phyloP scores from a whole-genome alignment of 2,329 filamentous ascomycete species.

The Hypoxylon sp. region DNA sequence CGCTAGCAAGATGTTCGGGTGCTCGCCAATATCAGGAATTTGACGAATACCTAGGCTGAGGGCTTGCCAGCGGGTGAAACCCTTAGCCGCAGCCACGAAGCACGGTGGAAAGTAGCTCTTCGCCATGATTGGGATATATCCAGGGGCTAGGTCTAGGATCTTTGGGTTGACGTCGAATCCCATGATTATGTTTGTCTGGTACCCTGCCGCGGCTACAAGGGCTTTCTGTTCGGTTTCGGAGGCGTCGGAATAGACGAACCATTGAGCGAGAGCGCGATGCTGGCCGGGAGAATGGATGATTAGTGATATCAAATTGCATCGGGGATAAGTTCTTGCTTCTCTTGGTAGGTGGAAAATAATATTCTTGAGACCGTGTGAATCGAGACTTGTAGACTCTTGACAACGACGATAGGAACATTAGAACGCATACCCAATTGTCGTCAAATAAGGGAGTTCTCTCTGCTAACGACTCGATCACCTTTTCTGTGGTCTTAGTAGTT shows the following conservation, averaged over 20 bases:
- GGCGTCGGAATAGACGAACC: slow-evolving; percentile 1
- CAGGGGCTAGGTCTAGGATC: slow-evolving; percentile 5
- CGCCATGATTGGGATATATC: slow-evolving; percentile 8
- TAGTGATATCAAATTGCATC: neutral
- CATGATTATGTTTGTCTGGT: slow-evolving; percentile 12
- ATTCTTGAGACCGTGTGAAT: too few relatives aligned
- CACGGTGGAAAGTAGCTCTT: slow-evolving; percentile 12
- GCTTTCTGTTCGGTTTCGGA: slow-evolving; percentile 10
- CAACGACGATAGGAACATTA: neutral
- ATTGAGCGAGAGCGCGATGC: slow-evolving; percentile 11
- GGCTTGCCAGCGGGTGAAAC: slow-evolving; percentile 9
- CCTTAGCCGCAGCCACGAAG: slow-evolving; percentile 4
- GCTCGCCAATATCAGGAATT: neutral
- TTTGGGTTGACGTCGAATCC: slow-evolving; percentile 5
- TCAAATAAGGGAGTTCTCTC: slow-evolving; percentile 8
- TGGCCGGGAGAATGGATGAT: neutral
- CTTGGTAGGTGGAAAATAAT: neutral
- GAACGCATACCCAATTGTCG: slow-evolving; percentile 13
- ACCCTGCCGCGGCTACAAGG: neutral
- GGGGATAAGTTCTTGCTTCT: neutral
- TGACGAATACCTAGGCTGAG: slow-evolving; percentile 6
- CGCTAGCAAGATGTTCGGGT: slow-evolving; percentile 7
- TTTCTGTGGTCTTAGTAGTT: slow-evolving; percentile 4
- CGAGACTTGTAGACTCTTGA: neutral
- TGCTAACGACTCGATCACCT: slow-evolving; percentile 4